Base-by-base conservation (phyloP, 1,284 basidiomycete species). In the Trichosporon sp. region DNA sequence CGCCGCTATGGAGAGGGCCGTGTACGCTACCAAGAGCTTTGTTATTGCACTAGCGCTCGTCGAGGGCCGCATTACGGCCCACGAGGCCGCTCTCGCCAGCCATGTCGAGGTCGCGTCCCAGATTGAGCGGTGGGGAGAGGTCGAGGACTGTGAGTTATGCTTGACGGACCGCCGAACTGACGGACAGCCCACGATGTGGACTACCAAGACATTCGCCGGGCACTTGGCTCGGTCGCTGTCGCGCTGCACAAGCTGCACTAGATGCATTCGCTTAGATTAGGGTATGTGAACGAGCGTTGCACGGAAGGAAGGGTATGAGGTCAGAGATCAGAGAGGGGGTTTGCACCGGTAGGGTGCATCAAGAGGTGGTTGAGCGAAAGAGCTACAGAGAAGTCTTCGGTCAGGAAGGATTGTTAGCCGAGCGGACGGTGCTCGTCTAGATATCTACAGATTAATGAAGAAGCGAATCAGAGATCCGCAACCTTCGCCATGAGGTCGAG, bases 111-210 rank as follows among this genome's bases (percentile, higher is more conserved):
- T 99, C 0, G 85, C 88, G 65, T 93, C 90, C 74, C 96, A 99
- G 81, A 97, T 97, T 67, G 87, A 95, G 78, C 84, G 87, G 59
- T 99, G 96, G 96, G 96, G 96, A 25, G 93, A 96, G 80, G 96
- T 99, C 0, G 96, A 99, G 83, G 96, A 99, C 79, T 91, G 94
- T 96, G 74, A 83, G 93, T 85, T 21, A 3, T 13, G n/a, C n/a
- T 9, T 21, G 23, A 13, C 36, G 14, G 16, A 1, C 3, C 7
- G 3, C 56, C 19, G 3, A 27, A 19, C 60, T 73, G 60, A 27
- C 76, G 95, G 14, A 92, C 92, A 27, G 62, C 64, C 21, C 94
- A 96, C 75, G 94, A 97, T 78, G 95, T 99, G 52, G 95, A 99
- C 80, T 90, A 92, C 78, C 91, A 96, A 68, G 95, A 98, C 78